phyloP scores from a whole-genome alignment of 2,329 filamentous ascomycete genomes.

The Sclerotinia sclerotiorum region DNA sequence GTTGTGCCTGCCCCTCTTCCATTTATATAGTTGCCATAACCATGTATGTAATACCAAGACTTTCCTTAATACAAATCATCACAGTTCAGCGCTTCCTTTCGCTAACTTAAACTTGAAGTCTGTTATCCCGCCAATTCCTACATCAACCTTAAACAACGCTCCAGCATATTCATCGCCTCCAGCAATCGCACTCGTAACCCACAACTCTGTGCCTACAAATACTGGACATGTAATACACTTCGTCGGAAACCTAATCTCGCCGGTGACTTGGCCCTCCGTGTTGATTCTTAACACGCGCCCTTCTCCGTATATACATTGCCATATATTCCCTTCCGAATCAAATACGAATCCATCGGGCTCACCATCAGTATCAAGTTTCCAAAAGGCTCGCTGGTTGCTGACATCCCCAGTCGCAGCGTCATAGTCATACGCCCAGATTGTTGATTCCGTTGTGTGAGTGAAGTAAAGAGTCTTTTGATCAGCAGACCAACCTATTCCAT shows the following conservation, averaged over 20 bases:
- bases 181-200: constrained; percentile 74
- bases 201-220: constrained; percentile 73
- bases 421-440: constrained; percentile 76
- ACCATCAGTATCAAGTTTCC: constrained; percentile 63
- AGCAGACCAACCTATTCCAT: constrained; percentile 78
- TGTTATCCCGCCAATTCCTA: constrained; percentile 66
- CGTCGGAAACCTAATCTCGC: constrained; percentile 74
- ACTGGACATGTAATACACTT: constrained; percentile 77
- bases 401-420: constrained; percentile 61
- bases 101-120: constrained; percentile 61
- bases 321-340: constrained; percentile 81
- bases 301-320: constrained; percentile 84
- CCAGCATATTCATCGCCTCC: constrained; percentile 67
- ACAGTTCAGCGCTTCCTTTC: constrained; percentile 19
- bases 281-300: constrained; percentile 70
- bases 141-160: constrained; percentile 72
- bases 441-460: constrained; percentile 71
- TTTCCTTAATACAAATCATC: background rate
- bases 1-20: background rate
- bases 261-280: constrained; percentile 66
- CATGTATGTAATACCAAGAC: background rate
- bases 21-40: background rate
- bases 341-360: constrained; percentile 83
- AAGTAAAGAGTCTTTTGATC: constrained; percentile 69
- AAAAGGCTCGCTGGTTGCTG: constrained; percentile 66